These are phyloP conservation scores for Plasmodium vinckei DNA, from an alignment of 169 alveolate species.

Conservation along the genomic window DNA sequence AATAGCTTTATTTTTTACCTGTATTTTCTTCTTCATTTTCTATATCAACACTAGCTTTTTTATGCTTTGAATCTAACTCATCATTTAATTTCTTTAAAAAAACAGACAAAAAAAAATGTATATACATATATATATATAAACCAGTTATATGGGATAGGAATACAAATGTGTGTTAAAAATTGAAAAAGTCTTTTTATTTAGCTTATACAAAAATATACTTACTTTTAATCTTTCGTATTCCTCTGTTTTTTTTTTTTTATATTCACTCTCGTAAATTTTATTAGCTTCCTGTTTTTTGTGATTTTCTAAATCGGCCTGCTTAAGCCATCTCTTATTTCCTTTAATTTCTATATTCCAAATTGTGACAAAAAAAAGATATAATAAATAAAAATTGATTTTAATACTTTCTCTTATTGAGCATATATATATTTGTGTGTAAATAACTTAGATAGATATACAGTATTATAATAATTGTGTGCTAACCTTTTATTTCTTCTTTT, in stretches of 20 bases:
- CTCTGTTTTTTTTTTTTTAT: conserved; percentile 59
- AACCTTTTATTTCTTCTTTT: conserved; percentile 76
- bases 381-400: background rate
- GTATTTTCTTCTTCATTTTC: conserved; percentile 50
- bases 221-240: conserved; percentile 76
- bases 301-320: conserved; percentile 71
- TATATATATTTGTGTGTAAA: background rate
- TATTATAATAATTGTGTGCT: background rate
- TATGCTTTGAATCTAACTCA: conserved; percentile 39
- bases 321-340: conserved; percentile 71
- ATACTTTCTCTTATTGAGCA: background rate
- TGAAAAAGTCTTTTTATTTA: too few species aligned
- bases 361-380: background rate
- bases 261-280: conserved; percentile 60
- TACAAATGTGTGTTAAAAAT: background rate
- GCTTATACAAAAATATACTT: background rate
- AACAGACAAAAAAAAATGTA: background rate
- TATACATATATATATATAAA: background rate
- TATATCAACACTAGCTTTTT: conserved; percentile 21
- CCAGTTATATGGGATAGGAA: background rate
- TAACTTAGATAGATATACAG: background rate
- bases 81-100: conserved; percentile 63
- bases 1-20: conserved; percentile 16
- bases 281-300: conserved; percentile 47
- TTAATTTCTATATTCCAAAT: conserved; percentile 42